Percentiles rank a stretch among this genome's conserved stretches.
Evolutionary conservation across 306 rosid genomes (phyloP).

Genomic region (Argentina anserina): DNA sequence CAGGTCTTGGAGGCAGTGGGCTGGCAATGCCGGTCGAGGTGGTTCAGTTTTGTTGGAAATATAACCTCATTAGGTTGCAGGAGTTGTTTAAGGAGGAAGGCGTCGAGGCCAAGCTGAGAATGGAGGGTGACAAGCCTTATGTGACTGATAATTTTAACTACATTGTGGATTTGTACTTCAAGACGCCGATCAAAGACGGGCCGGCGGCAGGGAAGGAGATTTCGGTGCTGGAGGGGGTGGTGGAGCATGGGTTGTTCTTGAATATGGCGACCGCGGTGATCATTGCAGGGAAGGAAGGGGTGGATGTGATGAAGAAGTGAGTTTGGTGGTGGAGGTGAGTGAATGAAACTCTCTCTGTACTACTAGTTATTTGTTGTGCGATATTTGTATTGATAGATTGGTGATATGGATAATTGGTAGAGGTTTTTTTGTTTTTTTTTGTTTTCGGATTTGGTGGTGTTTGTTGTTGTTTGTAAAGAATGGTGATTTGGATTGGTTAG

Average conservation of each 20-base stretch:
- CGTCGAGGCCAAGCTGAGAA: slow-evolving; percentile 57
- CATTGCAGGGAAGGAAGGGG: slow-evolving; percentile 57
- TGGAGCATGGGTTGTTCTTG: slow-evolving; percentile 79
- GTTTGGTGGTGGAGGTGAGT: background rate
- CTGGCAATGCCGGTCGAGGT: slow-evolving; percentile 90
- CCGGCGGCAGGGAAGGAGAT: slow-evolving; percentile 67
- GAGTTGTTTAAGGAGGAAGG: slow-evolving; percentile 69
- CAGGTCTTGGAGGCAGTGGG: slow-evolving; percentile 71
- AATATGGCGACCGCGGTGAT: slow-evolving; percentile 75
- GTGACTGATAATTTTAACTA: slow-evolving; percentile 74
- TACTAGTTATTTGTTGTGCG: slow-evolving; percentile 9
- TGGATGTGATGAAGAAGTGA: slow-evolving; percentile 59
- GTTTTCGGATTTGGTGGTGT: slow-evolving; percentile 1
- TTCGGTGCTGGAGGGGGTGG: slow-evolving; percentile 66
- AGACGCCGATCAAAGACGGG: slow-evolving; percentile 57
- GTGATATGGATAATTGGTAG: background rate
- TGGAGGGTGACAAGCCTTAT: slow-evolving; percentile 53
- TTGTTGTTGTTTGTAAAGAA: slow-evolving; percentile 6
- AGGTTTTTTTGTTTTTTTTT: no score
- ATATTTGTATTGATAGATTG: background rate
- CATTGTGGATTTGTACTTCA: slow-evolving; percentile 75
- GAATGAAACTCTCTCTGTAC: background rate
- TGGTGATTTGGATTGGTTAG: background rate
- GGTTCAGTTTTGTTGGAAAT: slow-evolving; percentile 87
- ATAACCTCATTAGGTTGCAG: slow-evolving; percentile 52